Evolutionary conservation across 495 filamentous ascomycete species (phyloP).

Genomic region (Chaetomium fimeti): DNA sequence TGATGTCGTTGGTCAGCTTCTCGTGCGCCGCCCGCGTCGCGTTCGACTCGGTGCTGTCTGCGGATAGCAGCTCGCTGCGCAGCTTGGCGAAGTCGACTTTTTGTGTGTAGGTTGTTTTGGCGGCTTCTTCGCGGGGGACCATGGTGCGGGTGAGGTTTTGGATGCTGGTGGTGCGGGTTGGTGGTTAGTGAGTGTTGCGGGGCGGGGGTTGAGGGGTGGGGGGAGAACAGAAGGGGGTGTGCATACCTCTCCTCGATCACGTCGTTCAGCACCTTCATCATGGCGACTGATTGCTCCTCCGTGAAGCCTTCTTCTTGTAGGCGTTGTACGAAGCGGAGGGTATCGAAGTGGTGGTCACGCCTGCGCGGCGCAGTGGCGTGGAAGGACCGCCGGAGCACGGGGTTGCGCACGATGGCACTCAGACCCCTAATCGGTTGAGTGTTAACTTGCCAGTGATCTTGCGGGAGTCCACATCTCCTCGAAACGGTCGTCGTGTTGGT

Average conservation of each 20-base stretch:
- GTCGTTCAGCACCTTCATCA: conserved; percentile 97
- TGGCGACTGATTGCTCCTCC: conserved; percentile 88
- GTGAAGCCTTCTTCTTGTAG: conserved; percentile 90
- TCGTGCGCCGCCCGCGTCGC: conserved; percentile 89
- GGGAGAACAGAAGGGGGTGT: background rate
- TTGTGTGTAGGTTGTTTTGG: conserved; percentile 88
- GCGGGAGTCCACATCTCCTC: background rate
- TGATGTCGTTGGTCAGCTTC: conserved; percentile 87
- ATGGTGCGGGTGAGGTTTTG: conserved; percentile 98
- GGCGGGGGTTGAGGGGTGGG: background rate
- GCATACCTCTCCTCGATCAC: conserved; percentile 87
- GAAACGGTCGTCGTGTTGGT: background rate
- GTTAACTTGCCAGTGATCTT: background rate
- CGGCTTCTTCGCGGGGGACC: conserved; percentile 92
- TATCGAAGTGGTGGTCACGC: conserved; percentile 96
- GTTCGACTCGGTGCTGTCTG: conserved; percentile 85
- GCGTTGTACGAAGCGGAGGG: conserved; percentile 91
- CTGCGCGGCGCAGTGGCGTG: conserved; percentile 59
- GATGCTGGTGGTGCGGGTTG: conserved; percentile 53
- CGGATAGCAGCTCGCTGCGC: conserved; percentile 84
- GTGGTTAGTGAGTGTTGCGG: conserved; percentile 2
- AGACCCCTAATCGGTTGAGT: background rate
- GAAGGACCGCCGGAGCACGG: conserved; percentile 55
- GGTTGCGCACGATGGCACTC: conserved; percentile 29
- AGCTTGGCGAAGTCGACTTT: conserved; percentile 99